Percentiles rank a stretch among this genome's conserved stretches.
Conservation (phyloP, 352 stramenopile genomes). For the Phytophthora cajani region DNA sequence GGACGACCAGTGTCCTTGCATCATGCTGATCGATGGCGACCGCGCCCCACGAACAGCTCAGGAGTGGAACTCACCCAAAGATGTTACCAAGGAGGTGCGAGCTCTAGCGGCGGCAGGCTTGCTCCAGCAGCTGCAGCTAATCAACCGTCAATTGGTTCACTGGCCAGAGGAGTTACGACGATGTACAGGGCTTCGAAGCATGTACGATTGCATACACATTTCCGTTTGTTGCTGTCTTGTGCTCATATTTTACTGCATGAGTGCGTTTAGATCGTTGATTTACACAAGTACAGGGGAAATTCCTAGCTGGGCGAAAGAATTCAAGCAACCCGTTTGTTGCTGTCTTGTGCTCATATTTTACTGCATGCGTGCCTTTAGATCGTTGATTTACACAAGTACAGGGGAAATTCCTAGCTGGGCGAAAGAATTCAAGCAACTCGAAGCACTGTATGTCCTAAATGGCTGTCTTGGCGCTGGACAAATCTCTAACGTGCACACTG, state of each 20-base stretch:
- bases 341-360: not conserved
- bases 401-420: constrained; percentile 23
- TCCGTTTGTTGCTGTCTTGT: not conserved
- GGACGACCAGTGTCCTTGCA: constrained; percentile 26
- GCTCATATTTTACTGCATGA: not conserved
- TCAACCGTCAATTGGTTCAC: constrained; percentile 28
- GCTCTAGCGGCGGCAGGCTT: constrained; percentile 23
- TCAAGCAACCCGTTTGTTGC: constrained; percentile 7
- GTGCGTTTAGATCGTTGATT: constrained; percentile 19
- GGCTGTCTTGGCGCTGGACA: not conserved
- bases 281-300: constrained; percentile 27
- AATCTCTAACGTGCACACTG: not conserved
- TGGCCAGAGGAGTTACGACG: constrained; percentile 33
- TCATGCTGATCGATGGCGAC: constrained; percentile 36
- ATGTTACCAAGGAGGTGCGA: constrained; percentile 24
- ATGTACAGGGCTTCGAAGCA: constrained; percentile 19
- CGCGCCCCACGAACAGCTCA: constrained; percentile 23
- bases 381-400: constrained; percentile 28
- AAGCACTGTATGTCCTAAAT: constrained; percentile 21
- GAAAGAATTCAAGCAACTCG: constrained; percentile 21
- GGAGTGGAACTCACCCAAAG: constrained; percentile 33
- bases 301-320: constrained; percentile 18
- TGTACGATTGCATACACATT: constrained; percentile 7
- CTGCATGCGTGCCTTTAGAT: not conserved
- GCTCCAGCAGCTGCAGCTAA: constrained; percentile 29